These are phyloP conservation scores for Aspergillus ochraceus DNA, from an alignment of 2,329 filamentous ascomycete genomes.

Conservation along the genomic window DNA sequence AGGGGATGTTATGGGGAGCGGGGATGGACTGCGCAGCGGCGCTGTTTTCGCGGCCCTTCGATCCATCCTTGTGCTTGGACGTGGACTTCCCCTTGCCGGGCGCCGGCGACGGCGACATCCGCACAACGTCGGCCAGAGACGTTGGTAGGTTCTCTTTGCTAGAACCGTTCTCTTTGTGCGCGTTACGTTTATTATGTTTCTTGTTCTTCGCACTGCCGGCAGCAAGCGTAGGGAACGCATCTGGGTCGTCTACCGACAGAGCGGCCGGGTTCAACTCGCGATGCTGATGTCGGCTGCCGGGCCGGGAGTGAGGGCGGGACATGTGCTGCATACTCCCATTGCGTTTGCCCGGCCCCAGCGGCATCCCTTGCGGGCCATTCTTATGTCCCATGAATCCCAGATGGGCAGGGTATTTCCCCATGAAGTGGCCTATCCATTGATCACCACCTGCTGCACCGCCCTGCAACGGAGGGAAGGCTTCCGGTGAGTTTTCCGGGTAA, in stretches of 20 bases:
- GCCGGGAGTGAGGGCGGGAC: slow-evolving; percentile 75
- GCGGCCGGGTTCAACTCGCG: slow-evolving; percentile 64
- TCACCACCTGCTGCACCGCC: slow-evolving; percentile 60
- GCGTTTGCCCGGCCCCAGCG: slow-evolving; percentile 32
- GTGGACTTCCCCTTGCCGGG: slow-evolving; percentile 55
- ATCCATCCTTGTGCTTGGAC: slow-evolving; percentile 61
- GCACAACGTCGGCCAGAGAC: slow-evolving; percentile 89
- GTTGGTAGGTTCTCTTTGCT: slow-evolving; percentile 70
- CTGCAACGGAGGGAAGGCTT: slow-evolving; percentile 77
- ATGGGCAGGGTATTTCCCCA: slow-evolving; percentile 46
- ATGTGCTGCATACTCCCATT: slow-evolving; percentile 53
- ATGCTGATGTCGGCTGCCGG: slow-evolving; percentile 76
- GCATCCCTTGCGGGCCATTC: slow-evolving; percentile 32
- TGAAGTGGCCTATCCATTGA: slow-evolving; percentile 54
- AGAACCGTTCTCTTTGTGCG: slow-evolving; percentile 57
- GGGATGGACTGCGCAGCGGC: slow-evolving; percentile 79
- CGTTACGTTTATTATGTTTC: slow-evolving; percentile 89
- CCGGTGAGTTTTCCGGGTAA: slow-evolving; percentile 74
- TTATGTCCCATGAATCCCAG: slow-evolving; percentile 47
- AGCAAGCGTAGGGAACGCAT: slow-evolving; percentile 89
- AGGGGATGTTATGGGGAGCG: slow-evolving; percentile 87
- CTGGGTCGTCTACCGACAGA: slow-evolving; percentile 84
- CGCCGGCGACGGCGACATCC: slow-evolving; percentile 86
- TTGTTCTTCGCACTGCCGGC: slow-evolving; percentile 76
- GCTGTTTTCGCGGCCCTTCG: slow-evolving; percentile 72